These are phyloP conservation scores for Aspergillus udagawae DNA, from an alignment of 2,329 filamentous ascomycete species.

Conservation along the genomic window DNA sequence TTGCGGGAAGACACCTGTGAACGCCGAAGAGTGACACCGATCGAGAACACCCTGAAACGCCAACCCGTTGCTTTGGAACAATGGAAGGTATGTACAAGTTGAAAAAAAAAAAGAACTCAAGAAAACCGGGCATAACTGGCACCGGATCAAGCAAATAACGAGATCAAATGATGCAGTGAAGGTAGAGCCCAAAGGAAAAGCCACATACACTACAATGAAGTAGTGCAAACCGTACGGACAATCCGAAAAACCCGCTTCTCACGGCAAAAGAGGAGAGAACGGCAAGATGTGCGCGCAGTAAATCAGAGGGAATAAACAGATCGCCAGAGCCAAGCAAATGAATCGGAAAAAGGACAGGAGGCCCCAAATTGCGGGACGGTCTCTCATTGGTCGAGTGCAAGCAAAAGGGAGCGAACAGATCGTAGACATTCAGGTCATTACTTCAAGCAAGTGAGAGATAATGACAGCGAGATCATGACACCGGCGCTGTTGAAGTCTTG, in stretches of 20 bases:
- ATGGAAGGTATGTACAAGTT: slow-evolving; percentile 7
- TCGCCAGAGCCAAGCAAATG: background rate
- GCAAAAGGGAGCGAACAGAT: background rate
- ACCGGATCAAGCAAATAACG: background rate
- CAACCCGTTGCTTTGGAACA: slow-evolving; percentile 1
- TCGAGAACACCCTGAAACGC: background rate
- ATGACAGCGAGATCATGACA: slow-evolving; percentile 19
- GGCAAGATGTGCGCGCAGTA: background rate
- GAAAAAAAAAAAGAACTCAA: background rate
- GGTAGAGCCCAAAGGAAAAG: background rate
- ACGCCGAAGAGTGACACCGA: slow-evolving; percentile 1
- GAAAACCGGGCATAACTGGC: background rate
- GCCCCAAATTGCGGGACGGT: background rate
- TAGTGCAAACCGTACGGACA: background rate
- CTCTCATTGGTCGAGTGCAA: background rate
- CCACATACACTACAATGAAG: background rate
- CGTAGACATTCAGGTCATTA: background rate
- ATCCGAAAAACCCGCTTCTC: background rate
- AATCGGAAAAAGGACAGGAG: background rate
- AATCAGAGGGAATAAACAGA: background rate
- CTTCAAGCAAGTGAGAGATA: background rate
- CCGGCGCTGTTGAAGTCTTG: slow-evolving; percentile 28
- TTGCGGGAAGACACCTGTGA: slow-evolving; percentile 1
- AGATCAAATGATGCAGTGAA: background rate
- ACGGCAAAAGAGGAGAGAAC: background rate